Conservation (phyloP, 2,329 filamentous ascomycete species). For the Cyphellophora attinorum region DNA sequence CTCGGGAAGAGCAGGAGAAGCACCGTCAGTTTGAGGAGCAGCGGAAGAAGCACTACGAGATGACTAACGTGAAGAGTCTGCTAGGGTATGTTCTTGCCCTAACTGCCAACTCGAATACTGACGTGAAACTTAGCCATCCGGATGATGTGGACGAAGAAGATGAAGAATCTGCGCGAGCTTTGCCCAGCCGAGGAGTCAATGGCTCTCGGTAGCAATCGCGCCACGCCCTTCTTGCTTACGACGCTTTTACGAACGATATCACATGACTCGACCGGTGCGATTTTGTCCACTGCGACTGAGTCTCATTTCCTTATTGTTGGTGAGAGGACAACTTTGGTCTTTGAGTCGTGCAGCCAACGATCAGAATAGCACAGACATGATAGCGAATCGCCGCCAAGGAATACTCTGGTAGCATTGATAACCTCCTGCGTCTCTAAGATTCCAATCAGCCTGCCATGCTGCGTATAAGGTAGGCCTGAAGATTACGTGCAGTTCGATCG, state of each 20-base stretch:
- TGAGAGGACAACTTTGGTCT: too few relatives aligned
- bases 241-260: conserved; percentile 3
- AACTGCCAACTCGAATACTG: conserved; percentile 1
- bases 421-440: too few relatives aligned
- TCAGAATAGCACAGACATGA: too few relatives aligned
- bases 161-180: conserved; percentile 39
- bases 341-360: too few relatives aligned
- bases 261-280: conserved; percentile 6
- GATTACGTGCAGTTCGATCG: too few relatives aligned
- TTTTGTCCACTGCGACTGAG: conserved; percentile 4
- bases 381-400: too few relatives aligned
- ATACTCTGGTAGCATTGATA: too few relatives aligned
- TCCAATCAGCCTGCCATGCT: too few relatives aligned
- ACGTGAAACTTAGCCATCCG: conserved; percentile 40
- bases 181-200: conserved; percentile 28
- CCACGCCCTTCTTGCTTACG: neutral
- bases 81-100: conserved; percentile 59
- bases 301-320: conserved; percentile 17
- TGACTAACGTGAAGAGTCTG: conserved; percentile 84
- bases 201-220: conserved; percentile 13
- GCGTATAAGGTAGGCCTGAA: too few relatives aligned
- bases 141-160: conserved; percentile 54
- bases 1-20: conserved; percentile 72
- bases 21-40: conserved; percentile 83
- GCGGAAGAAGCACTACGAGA: conserved; percentile 97